A percentile compares a stretch with the other conserved stretches of the same genome.
Evolutionary conservation across 2,329 filamentous ascomycete genomes (phyloP).

Genomic region (Fusarium caatingaense): DNA sequence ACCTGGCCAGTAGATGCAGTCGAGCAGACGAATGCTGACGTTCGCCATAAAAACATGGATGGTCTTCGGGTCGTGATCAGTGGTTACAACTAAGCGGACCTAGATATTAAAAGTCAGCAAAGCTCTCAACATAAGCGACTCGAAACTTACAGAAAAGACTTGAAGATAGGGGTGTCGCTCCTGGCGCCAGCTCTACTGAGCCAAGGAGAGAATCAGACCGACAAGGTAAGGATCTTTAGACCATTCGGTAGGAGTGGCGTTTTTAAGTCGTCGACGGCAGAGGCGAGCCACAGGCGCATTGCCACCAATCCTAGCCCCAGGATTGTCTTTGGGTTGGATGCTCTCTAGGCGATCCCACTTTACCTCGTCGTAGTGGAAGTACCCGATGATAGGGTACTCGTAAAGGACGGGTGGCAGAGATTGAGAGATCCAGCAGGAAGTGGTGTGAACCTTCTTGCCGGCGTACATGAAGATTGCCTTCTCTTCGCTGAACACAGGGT

Average conservation of each 20-base stretch:
- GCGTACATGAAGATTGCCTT: background rate
- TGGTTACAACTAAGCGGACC: background rate
- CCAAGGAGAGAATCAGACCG: background rate
- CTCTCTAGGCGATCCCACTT: background rate
- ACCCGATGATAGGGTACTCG: background rate
- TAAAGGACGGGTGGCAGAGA: background rate
- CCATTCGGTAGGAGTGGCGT: background rate
- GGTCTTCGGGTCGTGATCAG: background rate
- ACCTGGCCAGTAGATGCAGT: background rate
- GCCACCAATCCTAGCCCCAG: background rate
- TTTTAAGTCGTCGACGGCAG: background rate
- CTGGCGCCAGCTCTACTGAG: background rate
- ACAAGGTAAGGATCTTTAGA: background rate
- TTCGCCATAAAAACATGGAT: background rate
- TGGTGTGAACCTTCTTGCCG: background rate
- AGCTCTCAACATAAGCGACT: fast-evolving
- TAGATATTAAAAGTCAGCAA: background rate
- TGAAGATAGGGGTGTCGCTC: background rate
- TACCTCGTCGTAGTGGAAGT: background rate
- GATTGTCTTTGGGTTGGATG: background rate
- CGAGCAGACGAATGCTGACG: background rate
- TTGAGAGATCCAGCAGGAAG: background rate
- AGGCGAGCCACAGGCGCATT: background rate
- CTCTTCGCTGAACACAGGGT: background rate
- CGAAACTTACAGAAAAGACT: background rate